Conservation (phyloP, 1,284 basidiomycete genomes). For the Xerocomus minutiporus region DNA sequence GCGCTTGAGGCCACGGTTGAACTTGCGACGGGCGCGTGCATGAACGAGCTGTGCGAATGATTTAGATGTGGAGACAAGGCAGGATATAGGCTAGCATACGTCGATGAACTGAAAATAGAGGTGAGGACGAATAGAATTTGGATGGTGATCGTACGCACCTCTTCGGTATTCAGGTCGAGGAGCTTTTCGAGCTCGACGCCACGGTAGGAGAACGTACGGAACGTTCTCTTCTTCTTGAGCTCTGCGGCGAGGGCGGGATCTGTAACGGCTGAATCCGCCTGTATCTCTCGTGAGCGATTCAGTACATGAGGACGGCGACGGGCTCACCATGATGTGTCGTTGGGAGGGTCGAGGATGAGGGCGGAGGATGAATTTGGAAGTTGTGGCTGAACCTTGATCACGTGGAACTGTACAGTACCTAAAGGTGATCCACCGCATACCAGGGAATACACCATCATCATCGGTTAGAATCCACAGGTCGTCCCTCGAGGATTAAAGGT, state of each 20-base stretch:
- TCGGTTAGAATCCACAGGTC: slow-evolving; percentile 88
- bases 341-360: slow-evolving; percentile 21
- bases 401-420: slow-evolving; percentile 56
- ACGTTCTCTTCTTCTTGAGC: slow-evolving; percentile 96
- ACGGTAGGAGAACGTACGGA: slow-evolving; percentile 98
- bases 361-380: slow-evolving; percentile 43
- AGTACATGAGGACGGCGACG: background rate
- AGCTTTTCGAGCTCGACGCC: slow-evolving; percentile 97
- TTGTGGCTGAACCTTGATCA: slow-evolving; percentile 43
- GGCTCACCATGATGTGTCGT: slow-evolving; percentile 56
- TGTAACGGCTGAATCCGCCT: slow-evolving; percentile 80
- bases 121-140: background rate
- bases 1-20: slow-evolving; percentile 98
- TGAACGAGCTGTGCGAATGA: slow-evolving; percentile 76
- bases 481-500: slow-evolving; percentile 86
- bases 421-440: background rate
- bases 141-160: slow-evolving; percentile 48
- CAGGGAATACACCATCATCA: slow-evolving; percentile 26
- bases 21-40: slow-evolving; percentile 96
- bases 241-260: slow-evolving; percentile 87
- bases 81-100: slow-evolving; percentile 39
- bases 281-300: slow-evolving; percentile 9
- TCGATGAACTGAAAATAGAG: slow-evolving; percentile 59
- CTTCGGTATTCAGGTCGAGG: slow-evolving; percentile 93
- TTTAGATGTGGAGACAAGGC: slow-evolving; percentile 8